Evolutionary conservation across 495 filamentous ascomycete genomes (phyloP).

Genomic region (Diplogelasinospora grovesii): DNA sequence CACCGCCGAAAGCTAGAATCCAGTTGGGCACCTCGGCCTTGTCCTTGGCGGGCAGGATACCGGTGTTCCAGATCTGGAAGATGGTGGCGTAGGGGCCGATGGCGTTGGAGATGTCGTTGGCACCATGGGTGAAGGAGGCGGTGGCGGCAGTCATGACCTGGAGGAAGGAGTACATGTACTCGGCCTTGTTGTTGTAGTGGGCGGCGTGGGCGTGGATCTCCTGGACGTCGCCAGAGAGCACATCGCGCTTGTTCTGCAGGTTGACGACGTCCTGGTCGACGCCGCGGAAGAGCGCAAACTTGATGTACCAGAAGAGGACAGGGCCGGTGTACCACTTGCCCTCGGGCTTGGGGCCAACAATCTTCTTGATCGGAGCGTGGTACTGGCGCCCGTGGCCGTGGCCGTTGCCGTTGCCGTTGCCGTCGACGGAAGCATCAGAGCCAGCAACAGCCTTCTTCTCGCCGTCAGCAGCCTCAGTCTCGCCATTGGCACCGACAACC

Average conservation of each 20-base stretch:
- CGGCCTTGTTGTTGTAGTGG: slow-evolving; percentile 69
- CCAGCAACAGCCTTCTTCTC: slow-evolving; percentile 14
- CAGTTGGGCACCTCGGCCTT: slow-evolving; percentile 58
- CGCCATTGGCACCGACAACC: neutral
- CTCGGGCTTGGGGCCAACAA: slow-evolving; percentile 29
- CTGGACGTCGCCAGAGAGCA: slow-evolving; percentile 42
- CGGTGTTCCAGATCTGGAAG: slow-evolving; percentile 57
- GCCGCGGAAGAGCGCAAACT: slow-evolving; percentile 49
- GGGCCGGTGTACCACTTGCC: slow-evolving; percentile 29
- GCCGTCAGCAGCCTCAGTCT: slow-evolving; percentile 4
- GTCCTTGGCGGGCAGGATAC: slow-evolving; percentile 38
- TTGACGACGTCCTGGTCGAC: slow-evolving; percentile 55
- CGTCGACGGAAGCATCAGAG: slow-evolving; percentile 8
- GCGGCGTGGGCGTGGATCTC: slow-evolving; percentile 52
- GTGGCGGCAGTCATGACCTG: slow-evolving; percentile 68
- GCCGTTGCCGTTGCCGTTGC: too few relatives aligned
- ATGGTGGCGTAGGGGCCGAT: slow-evolving; percentile 66
- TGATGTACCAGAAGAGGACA: slow-evolving; percentile 39
- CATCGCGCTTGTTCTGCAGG: slow-evolving; percentile 21
- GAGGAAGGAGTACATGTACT: slow-evolving; percentile 68
- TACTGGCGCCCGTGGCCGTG: slow-evolving; percentile 3
- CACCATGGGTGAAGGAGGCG: slow-evolving; percentile 69
- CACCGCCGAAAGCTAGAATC: slow-evolving; percentile 55
- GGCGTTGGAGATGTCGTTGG: slow-evolving; percentile 73
- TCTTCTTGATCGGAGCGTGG: slow-evolving; percentile 8